These are phyloP conservation scores for Rhizodiscina lignyota DNA, from an alignment of 495 filamentous ascomycete genomes.

Conservation along the genomic window DNA sequence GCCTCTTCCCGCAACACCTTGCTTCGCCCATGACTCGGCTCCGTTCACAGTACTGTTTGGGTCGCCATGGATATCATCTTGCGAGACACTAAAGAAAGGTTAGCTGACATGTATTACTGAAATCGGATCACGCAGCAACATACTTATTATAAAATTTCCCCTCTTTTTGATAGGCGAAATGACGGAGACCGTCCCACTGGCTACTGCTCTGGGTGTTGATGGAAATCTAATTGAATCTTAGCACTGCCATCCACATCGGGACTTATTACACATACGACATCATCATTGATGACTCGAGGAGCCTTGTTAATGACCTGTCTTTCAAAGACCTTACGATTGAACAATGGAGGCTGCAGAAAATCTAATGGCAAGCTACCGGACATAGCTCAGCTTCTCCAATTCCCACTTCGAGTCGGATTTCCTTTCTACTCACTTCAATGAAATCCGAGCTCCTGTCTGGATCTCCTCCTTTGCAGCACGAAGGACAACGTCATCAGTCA, in stretches of 20 bases:
- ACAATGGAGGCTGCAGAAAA: slow-evolving; percentile 19
- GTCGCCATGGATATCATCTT: slow-evolving; percentile 33
- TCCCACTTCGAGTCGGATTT: too few species aligned
- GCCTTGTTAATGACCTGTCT: slow-evolving; percentile 18
- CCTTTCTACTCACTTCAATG: too few species aligned
- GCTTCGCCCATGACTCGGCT: slow-evolving; percentile 29
- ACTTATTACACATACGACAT: too few species aligned
- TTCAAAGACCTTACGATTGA: slow-evolving; percentile 21
- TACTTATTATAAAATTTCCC: slow-evolving; percentile 43
- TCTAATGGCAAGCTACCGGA: too few species aligned
- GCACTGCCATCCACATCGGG: too few species aligned
- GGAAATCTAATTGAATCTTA: too few species aligned
- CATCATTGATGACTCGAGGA: slow-evolving; percentile 21
- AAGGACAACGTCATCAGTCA: slow-evolving; percentile 16
- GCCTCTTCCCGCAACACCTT: slow-evolving; percentile 28
- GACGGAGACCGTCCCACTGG: slow-evolving; percentile 17
- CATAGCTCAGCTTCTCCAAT: too few species aligned
- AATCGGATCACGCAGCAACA: too few species aligned
- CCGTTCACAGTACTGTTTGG: slow-evolving; percentile 23
- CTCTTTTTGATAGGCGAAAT: slow-evolving; percentile 23
- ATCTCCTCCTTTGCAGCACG: slow-evolving; percentile 20
- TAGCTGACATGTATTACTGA: too few species aligned
- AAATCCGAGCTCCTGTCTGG: slow-evolving; percentile 18
- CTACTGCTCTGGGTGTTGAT: slow-evolving; percentile 22
- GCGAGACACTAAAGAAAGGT: slow-evolving; percentile 38